Conservation (phyloP, 1,139 yeast species). For the Groenewaldozyma sp. region DNA sequence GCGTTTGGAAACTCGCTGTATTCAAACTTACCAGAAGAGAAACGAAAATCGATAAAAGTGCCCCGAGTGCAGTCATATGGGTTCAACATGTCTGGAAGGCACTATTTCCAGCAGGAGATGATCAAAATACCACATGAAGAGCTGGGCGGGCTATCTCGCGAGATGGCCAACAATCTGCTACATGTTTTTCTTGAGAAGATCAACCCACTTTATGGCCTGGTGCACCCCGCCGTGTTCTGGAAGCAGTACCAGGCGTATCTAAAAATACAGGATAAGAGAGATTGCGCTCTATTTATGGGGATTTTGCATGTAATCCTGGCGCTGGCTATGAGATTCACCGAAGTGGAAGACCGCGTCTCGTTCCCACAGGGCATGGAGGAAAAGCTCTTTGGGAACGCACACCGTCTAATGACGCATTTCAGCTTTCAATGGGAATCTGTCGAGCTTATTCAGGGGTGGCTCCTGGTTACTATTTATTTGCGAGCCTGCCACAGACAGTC, state of each 20-base stretch:
- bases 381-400: constrained; percentile 41
- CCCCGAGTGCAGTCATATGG: constrained; percentile 57
- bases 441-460: constrained; percentile 58
- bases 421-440: constrained; percentile 62
- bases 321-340: constrained; percentile 44
- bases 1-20: constrained; percentile 38
- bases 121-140: constrained; percentile 28
- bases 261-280: constrained; percentile 16
- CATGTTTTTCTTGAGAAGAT: constrained; percentile 42
- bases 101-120: constrained; percentile 37
- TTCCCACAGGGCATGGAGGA: constrained; percentile 42
- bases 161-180: constrained; percentile 23
- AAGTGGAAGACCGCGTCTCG: constrained; percentile 30
- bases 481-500: constrained; percentile 52
- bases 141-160: constrained; percentile 9
- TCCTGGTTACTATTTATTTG: constrained; percentile 44
- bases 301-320: constrained; percentile 44
- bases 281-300: constrained; percentile 41
- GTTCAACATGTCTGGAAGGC: constrained; percentile 57
- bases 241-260: constrained; percentile 41
- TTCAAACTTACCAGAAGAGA: constrained; percentile 33
- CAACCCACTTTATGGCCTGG: constrained; percentile 45
- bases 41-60: constrained; percentile 33
- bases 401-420: constrained; percentile 39
- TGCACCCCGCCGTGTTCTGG: constrained; percentile 47